Evolutionary conservation across 768 basidiomycete species (phyloP), one percentile per base, ranked within the genome.

Genomic region (Saitozyma sp.): DNA sequence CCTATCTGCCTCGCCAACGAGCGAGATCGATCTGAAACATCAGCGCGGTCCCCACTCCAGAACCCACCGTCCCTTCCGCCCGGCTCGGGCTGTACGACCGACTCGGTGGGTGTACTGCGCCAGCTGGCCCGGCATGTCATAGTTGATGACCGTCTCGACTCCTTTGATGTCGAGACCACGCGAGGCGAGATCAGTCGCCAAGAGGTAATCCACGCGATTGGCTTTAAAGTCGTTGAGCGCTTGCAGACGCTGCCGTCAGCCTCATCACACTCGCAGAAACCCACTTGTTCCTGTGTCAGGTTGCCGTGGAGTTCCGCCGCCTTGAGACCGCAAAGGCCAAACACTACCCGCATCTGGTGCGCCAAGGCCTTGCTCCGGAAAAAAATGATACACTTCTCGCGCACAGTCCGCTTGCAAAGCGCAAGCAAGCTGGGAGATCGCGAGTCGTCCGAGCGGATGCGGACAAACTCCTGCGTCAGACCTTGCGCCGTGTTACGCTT

Each of bases 141-240:
- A 98, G 80, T 99, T 99, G 78, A 99, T 93, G 65, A 99, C 92
- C 2, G 92, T 93, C 75, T 98, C 91, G 29, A 97, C 88, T 14
- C 94, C 94, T 77, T 94, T 95, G 83, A 99, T 96, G 80, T 98
- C 95, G 38, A 99, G 84, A 79, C 96, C 91, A 63, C 93, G 87
- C 59, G 93, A 90, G 40, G 96, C 96, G 42, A 99, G 82, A 77
- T 98, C 96, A 0, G 96, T 99, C 3, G 94, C 95, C 84, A 99
- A 89, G 9, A 99, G 83, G 79, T 87, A 98, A 78, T 93, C 90
- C n/a, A 90, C 90, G 37, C 84, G 77, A 17, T 91, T 89, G 65
- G 92, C 90, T 61, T 92, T 88, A 82, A 98, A 99, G 55, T 84
- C 83, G 70, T 90, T 88, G 40, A 99, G 84, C 2, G 93, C 88